Evolutionary conservation across 2,329 filamentous ascomycete species (phyloP).

Genomic region (Curvularia eragrostidis): DNA sequence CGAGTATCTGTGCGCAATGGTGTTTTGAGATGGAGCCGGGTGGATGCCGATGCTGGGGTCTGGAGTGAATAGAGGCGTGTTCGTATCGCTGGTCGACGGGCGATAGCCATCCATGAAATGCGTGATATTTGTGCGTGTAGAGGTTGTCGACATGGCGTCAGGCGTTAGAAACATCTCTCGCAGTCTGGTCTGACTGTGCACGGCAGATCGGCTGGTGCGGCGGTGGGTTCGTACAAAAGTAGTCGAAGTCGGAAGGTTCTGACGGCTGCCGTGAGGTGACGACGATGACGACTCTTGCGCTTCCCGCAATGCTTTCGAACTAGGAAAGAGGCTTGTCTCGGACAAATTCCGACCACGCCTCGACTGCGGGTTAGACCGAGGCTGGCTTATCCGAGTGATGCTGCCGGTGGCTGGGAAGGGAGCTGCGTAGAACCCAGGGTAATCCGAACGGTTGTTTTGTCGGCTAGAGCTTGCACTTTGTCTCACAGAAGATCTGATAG

Average conservation of each 20-base stretch:
- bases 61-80: constrained; percentile 33
- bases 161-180: constrained; percentile 45
- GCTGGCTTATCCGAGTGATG: constrained; percentile 29
- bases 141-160: constrained; percentile 28
- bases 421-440: constrained; percentile 32
- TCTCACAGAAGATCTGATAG: constrained; percentile 42
- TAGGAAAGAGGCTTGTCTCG: constrained; percentile 30
- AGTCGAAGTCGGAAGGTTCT: constrained; percentile 25
- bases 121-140: constrained; percentile 30
- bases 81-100: constrained; percentile 42
- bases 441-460: constrained; percentile 19
- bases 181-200: constrained; percentile 44
- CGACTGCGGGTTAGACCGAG: neutral
- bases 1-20: constrained; percentile 32
- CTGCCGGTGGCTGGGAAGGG: constrained; percentile 32
- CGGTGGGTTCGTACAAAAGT: constrained; percentile 25
- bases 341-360: constrained; percentile 33
- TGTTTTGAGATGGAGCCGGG: constrained; percentile 14
- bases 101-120: constrained; percentile 34
- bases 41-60: constrained; percentile 25
- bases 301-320: constrained; percentile 19
- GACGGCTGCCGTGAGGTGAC: constrained; percentile 20
- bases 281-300: constrained; percentile 17
- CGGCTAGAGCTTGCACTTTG: constrained; percentile 30
- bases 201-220: constrained; percentile 38